Conservation (phyloP, 1,284 basidiomycete species). For the Paramarasmius palmivorus region DNA sequence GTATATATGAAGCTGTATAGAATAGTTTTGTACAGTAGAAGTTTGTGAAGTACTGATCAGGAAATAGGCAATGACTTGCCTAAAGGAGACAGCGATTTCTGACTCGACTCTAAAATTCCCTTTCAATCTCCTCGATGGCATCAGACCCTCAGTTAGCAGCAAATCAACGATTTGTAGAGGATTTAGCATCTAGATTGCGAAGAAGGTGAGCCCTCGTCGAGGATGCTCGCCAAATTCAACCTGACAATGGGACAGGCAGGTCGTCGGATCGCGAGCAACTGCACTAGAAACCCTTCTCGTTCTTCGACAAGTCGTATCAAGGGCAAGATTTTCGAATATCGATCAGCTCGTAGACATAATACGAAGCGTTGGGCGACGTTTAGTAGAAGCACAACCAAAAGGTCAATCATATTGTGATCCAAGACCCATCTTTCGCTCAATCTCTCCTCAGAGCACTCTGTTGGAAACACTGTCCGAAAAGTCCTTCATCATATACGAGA, state of each 20-base stretch:
- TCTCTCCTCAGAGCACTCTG: slow-evolving; percentile 74
- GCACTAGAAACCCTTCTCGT: slow-evolving; percentile 89
- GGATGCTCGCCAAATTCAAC: background rate
- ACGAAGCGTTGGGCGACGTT: slow-evolving; percentile 73
- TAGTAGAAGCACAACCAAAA: slow-evolving; percentile 92
- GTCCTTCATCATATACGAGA: slow-evolving; percentile 92
- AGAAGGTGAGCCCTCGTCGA: slow-evolving; percentile 15
- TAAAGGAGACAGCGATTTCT: slow-evolving; percentile 1
- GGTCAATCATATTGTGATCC: slow-evolving; percentile 48
- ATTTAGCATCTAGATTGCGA: slow-evolving; percentile 15
- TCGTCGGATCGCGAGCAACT: slow-evolving; percentile 85
- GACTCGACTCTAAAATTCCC: slow-evolving; percentile 7
- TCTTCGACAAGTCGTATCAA: slow-evolving; percentile 86
- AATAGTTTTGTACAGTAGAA: no score
- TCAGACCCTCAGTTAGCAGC: slow-evolving; percentile 15
- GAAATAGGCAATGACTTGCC: background rate
- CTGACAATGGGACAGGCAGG: slow-evolving; percentile 56
- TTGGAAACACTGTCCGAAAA: slow-evolving; percentile 92
- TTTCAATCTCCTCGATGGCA: slow-evolving; percentile 6
- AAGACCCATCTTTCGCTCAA: slow-evolving; percentile 10
- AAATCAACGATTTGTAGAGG: slow-evolving; percentile 17
- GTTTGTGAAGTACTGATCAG: no score
- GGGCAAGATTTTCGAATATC: slow-evolving; percentile 84
- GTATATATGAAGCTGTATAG: no score
- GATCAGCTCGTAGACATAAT: slow-evolving; percentile 86